Evolutionary conservation across 108 stramenopile genomes (phyloP), one percentile per base, ranked within the genome.

Genomic region (Skeletonema tropicum): DNA sequence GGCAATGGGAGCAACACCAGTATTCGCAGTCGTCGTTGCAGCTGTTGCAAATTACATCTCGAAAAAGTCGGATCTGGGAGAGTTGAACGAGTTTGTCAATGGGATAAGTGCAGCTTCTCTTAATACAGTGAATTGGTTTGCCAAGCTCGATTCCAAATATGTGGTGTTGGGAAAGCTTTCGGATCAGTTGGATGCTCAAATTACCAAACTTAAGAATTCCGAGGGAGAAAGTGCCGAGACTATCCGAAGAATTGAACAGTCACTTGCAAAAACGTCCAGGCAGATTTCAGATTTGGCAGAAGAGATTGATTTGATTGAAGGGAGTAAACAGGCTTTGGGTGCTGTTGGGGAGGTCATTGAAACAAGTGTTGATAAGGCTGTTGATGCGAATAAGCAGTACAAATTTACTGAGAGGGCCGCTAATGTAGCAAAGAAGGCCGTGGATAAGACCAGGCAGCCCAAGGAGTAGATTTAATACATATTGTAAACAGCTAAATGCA

Each of bases 31-130:
- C 30, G 79, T 80, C 5, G 71, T 71, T 5, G 79, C 79, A 23
- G 79, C 79, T 29, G 72, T 76, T n/a, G 83, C 79, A 21, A 83
- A 83, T 46, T 83, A 80, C 62, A 64, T 76, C 26, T 83, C 83
- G 25, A 79, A 75, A 65, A 83, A 79, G 60, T 63, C 79, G 14
- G 83, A 80, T 57, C 71, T 80, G 7, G 79, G 79, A 30, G 83
- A 83, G 58, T 31, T 83, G 33, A 75, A 80, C 32, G 83, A 83
- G 57, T 45, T 83, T 26, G 65, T 83, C 6, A 73, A 83, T 46
- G 74, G 52, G 3, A 42, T 83, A 32, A 76, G 74, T 68, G 67
- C 49, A 60, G 79, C 83, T 3, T 77, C 83, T 26, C 74, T 83
- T 6, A 70, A 64, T 32, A 75, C 79, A 9, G 26, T 75, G 61